Evolutionary conservation across 306 rosid genomes (phyloP), one percentile per base, ranked within the genome.

Genomic region (Nissolia schottii): DNA sequence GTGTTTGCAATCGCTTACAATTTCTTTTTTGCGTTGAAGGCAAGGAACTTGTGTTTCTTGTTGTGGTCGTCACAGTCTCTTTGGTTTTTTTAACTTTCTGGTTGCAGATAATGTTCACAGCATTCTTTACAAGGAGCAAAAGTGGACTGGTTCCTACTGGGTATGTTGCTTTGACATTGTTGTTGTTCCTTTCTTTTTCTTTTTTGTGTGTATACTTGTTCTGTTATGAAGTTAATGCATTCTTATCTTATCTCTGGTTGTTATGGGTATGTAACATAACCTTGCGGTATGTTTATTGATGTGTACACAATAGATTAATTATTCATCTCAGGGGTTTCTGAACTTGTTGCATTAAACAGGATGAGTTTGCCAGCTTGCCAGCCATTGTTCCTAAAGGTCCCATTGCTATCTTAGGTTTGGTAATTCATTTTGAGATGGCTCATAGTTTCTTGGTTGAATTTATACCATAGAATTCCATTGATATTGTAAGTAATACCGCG

Each of bases 321-420:
- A 40, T 71, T 64, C 62, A 20, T 64, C 66, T 49, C 53, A 71
- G 25, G 64, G 58, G 29, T 75, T 79, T 61, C 57, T 66, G 64
- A 75, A 29, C 37, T 69, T 79, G 55, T 77, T 85, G 20, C 73
- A 46, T 78, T 77, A 31, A 76, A 64, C 88, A 94, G 96, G 99
- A 91, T 69, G 97, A 91, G 72, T 91, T 89, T 79, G 90, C 95
- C 71, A 87, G 95, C 87, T 82, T 94, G 90, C 96, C 95, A 22
- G 89, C 97, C 75, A 82, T 94, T 82, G 89, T 91, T 79, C 95
- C 97, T 6, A 23, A 86, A 60, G 97, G 98, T 67, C 97, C 98
- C 76, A 79, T 94, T 67, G 94, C 97, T 75, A 85, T 94, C 80
- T 79, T 94, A 74, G 97, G 98, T 66, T 83, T 94, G 97, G 98